phyloP scores from a whole-genome alignment of 75 land plant species.

The Pinus tabuliformis region DNA sequence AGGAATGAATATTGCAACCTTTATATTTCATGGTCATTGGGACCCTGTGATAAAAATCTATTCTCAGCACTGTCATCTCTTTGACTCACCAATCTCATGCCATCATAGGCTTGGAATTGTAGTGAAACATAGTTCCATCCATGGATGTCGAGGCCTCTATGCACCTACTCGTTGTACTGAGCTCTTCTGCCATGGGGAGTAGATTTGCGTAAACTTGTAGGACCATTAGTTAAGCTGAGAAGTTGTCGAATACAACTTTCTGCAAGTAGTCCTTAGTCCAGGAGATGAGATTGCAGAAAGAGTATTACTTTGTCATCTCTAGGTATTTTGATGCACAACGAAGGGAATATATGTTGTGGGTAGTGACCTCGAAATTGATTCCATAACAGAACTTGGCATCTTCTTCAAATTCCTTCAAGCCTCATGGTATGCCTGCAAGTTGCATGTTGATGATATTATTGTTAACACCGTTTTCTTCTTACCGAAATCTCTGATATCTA shows the following conservation, averaged over 20 bases:
- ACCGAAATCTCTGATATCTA: no score
- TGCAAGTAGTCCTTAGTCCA: slow-evolving; percentile 69
- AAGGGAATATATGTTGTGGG: slow-evolving; percentile 66
- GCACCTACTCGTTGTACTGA: slow-evolving; percentile 53
- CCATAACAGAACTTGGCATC: slow-evolving; percentile 88
- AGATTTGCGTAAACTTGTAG: slow-evolving; percentile 62
- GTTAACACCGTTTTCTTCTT: neutral
- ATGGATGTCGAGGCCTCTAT: slow-evolving; percentile 59
- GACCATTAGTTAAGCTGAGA: slow-evolving; percentile 57
- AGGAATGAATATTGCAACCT: slow-evolving; percentile 51
- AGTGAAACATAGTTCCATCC: slow-evolving; percentile 24
- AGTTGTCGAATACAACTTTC: slow-evolving; percentile 53
- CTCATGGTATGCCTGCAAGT: slow-evolving; percentile 50
- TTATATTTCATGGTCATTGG: slow-evolving; percentile 55
- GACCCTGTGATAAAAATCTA: slow-evolving; percentile 53
- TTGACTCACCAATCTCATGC: slow-evolving; percentile 78
- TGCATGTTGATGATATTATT: slow-evolving; percentile 36
- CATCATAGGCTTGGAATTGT: slow-evolving; percentile 22
- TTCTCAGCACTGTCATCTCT: slow-evolving; percentile 57
- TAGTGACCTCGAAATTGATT: slow-evolving; percentile 73
- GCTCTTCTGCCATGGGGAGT: slow-evolving; percentile 74
- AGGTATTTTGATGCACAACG: slow-evolving; percentile 70
- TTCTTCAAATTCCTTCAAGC: slow-evolving; percentile 62
- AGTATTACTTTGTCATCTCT: slow-evolving; percentile 64
- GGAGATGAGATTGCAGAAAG: slow-evolving; percentile 39